Base-by-base conservation (phyloP, 768 basidiomycete genomes). In the Clitopilus passeckerianus region DNA sequence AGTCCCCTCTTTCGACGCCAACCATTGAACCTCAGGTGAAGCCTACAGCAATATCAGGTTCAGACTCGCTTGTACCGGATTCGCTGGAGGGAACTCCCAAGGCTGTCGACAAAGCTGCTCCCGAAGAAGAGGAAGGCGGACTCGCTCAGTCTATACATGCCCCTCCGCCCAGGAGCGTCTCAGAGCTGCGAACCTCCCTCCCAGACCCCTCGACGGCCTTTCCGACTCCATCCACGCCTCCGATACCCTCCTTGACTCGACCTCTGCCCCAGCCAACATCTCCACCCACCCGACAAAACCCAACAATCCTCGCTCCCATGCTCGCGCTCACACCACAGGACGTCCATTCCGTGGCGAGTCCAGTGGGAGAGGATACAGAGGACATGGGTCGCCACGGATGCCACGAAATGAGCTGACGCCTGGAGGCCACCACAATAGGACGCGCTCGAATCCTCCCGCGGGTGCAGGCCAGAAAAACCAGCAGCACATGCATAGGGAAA, bases 401-500 rank as follows among this genome's bases (percentile, higher is more conserved):
- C 76, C 80, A 22, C 73, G 77, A 60, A 73, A 69, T 16, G 77
- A 74, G 52, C 70, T 68, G 15, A 41, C 71, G 46, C 64, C 70
- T 63, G 69, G 70, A 23, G 67, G 67, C 12, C 73, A 82, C 57
- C 83, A 86, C 65, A 67, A 77, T 6, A 84, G 89, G 41, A 87
- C 85, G 44, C 87, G 87, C 62, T 90, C 90, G 0, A 80, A 87
- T 7, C 86, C 87, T 14, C 81, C 85, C 53, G 68, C 75, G 1
- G 71, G 77, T 46, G 64, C 68, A 5, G 58, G 66, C 61, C 57
- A 44, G 52, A 65, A 65, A 41, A 70, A 67, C 37, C 73, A 80
- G 54, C 80, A 84, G 22, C 56, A 69, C 18, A 70, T 73, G 16
- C 81, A 84, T 61, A 61, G 75, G 34, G 65, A 76, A 63, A 80